A percentile compares a stretch with the other conserved stretches of the same genome.
Evolutionary conservation across 1,139 yeast species (phyloP).

Genomic region (Candida tropicalis): DNA sequence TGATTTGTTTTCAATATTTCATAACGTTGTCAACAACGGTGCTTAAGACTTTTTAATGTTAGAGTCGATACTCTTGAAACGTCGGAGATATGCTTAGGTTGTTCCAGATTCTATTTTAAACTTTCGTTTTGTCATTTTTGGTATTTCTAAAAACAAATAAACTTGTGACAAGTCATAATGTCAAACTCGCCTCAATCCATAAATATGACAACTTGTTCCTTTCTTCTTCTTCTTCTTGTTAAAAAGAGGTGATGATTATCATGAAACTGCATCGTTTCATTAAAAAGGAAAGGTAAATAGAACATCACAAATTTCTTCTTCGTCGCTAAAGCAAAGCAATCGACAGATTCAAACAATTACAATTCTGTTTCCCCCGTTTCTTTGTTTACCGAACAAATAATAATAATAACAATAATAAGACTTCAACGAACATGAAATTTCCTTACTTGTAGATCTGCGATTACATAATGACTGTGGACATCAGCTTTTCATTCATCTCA

Average conservation of each 20-base stretch:
- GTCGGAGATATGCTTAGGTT: background rate
- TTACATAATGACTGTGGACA: no score
- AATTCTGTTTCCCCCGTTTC: no score
- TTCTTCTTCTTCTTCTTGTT: background rate
- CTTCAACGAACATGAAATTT: background rate
- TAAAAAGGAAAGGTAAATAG: no score
- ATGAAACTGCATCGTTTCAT: background rate
- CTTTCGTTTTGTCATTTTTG: background rate
- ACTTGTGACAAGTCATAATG: constrained; percentile 3
- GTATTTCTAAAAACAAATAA: background rate
- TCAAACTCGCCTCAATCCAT: background rate
- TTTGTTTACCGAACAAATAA: no score
- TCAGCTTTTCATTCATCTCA: no score
- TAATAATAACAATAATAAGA: background rate
- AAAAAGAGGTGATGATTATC: no score
- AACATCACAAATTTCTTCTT: no score
- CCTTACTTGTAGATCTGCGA: background rate
- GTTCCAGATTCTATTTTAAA: background rate
- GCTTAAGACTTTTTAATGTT: background rate
- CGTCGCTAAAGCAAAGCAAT: no score
- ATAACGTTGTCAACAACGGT: no score
- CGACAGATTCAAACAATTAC: no score
- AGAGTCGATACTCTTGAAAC: background rate
- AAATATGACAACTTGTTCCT: no score
- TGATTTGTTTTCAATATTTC: no score